Percentiles rank a stretch among this genome's conserved stretches.
Evolutionary conservation across 2,329 filamentous ascomycete species (phyloP).

Genomic region (Colletotrichum sp.): DNA sequence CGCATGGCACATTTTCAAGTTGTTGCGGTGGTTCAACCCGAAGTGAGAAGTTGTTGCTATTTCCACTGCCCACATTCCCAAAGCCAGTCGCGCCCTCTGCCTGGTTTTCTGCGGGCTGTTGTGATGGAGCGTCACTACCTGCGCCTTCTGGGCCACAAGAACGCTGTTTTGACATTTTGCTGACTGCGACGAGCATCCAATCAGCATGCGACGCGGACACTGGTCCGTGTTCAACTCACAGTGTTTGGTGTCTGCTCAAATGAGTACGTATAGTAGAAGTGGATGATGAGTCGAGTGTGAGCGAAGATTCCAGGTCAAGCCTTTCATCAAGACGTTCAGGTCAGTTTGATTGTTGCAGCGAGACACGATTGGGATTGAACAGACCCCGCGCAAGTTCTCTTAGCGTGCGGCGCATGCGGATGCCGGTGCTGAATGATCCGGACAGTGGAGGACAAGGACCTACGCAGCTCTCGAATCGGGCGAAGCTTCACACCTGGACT

Average conservation of each 20-base stretch:
- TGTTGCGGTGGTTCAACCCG: background rate
- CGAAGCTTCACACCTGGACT: background rate
- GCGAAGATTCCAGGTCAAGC: background rate
- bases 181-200: background rate
- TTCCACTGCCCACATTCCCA: background rate
- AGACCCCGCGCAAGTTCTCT: background rate
- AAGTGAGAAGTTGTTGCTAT: background rate
- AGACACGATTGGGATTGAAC: background rate
- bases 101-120: background rate
- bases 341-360: background rate
- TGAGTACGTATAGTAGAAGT: background rate
- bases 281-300: background rate
- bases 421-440: background rate
- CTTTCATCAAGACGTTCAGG: background rate
- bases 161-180: background rate
- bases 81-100: background rate
- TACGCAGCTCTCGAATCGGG: background rate
- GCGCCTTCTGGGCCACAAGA: background rate
- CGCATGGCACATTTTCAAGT: background rate
- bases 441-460: background rate
- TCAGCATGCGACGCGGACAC: background rate
- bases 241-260: background rate
- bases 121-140: background rate
- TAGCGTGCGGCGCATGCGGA: background rate
- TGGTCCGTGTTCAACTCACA: background rate